Base-by-base conservation (phyloP, 768 basidiomycete genomes). In the Phaeolepiota aurea region DNA sequence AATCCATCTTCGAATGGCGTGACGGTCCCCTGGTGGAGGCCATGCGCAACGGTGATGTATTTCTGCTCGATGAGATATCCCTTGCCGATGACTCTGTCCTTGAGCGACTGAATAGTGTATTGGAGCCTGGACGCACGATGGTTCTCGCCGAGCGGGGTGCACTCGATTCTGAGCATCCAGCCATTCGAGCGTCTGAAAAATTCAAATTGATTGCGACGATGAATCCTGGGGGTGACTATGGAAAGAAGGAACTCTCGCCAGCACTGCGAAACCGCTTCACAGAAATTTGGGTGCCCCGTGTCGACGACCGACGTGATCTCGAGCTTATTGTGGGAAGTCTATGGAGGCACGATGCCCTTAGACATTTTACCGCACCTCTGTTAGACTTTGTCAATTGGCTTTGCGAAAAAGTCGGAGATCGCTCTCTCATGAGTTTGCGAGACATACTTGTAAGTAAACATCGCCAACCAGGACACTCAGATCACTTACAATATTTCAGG, bases 141-240 rank as follows among this genome's bases (percentile, higher is more conserved):
- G 86, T 96, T 3, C 74, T 99, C 10, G 96, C 96, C 1, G 96
- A 99, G 59, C 84, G 82, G 34, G 91, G 92, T 1, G 90, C 89
- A 9, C 74, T 72, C 32, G 76, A 82, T 44, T 65, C 76, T 9
- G 81, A 80, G 21, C 70, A 82, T 46, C 76, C 82, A 20, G 69
- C 71, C 4, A 67, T 98, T 31, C 65, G 61, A 14, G 93, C 91
- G 5, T 56, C 64, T 4, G 63, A 71, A 3, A 63, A 62, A 1
- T 99, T 99, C 71, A 84, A 92, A 56, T 77, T 99, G 25, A 69
- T 97, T 0, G 91, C 96, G 2, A 98, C 96, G 2, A 99, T 99
- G 96, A 99, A 99, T 57, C 96, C 96, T 0, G 96, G 96, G 14
- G 96, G 96, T 11, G 96, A 99, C 54, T 98, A 93, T 52, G 96